Evolutionary conservation across 305 asterid species (phyloP), one percentile per base, ranked within the genome.

Genomic region (Andrographis paniculata): DNA sequence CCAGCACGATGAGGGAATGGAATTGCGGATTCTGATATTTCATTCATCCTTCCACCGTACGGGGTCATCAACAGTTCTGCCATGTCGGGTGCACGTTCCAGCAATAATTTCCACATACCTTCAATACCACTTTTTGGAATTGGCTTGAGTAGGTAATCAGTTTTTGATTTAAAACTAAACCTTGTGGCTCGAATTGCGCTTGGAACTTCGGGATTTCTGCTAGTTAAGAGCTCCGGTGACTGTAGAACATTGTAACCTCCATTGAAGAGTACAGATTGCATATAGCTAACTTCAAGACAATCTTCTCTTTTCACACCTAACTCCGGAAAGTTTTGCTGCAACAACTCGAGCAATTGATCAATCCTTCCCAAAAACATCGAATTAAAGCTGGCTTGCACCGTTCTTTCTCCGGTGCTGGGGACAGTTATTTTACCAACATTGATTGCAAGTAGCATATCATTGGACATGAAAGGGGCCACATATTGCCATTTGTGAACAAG

Each of bases 1-100:
- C 71, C 75, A 0, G 59, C 63, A 38, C 80, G 65, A 18, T 72
- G 72, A 0, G 80, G 80, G 24, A 73, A 69, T 6, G 80, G 77
- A 22, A 47, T 53, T 0, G 59, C 58, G 5, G 57, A 28, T 17
- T 57, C 62, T 0, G 77, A 24, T 8, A 67, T 53, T 28, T 58
- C 63, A 6, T 23, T 24, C 73, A 67, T 67, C 57, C 21, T 52
- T 8, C 79, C 79, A 2, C 76, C 76, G 23, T 61, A 68, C 2
- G 76, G 80, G 23, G 15, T 46, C 37, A 65, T 47, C 0, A 55
- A 42, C 45, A 72, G 17, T 14, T 1, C 10, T 7, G 66, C 74
- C 18, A 13, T 40, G 9, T 27, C 53, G 14, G 44, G 60, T 40
- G 59, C 68, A 0, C 48, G 55, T 37, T 61, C 38, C 15, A 14